A percentile compares a stretch with the other conserved stretches of the same genome.
phyloP scores from a whole-genome alignment of 768 basidiomycete species.

The Lentinula raphanica region DNA sequence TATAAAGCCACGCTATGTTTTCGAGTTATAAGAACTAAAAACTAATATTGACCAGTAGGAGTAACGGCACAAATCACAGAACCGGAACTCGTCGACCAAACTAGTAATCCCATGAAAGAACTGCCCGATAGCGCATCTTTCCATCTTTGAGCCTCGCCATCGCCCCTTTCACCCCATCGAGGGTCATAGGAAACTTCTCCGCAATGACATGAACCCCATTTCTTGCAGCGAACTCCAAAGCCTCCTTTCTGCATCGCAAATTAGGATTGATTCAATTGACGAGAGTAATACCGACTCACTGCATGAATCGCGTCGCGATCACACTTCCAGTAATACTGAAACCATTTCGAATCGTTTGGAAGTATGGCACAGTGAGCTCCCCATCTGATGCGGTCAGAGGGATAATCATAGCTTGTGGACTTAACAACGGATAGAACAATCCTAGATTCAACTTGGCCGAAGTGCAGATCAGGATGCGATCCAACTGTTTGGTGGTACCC shows the following conservation, averaged over 20 bases:
- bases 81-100: no score
- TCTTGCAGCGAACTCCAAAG: slow-evolving; percentile 26
- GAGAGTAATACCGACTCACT: background rate
- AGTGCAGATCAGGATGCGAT: slow-evolving; percentile 26
- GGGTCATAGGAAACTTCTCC: slow-evolving; percentile 24
- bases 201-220: slow-evolving; percentile 21
- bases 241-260: slow-evolving; percentile 12
- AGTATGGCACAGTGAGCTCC: slow-evolving; percentile 19
- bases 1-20: no score
- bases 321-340: slow-evolving; percentile 10
- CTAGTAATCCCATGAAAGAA: slow-evolving; percentile 16
- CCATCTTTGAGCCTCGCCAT: slow-evolving; percentile 20
- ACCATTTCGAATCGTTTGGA: slow-evolving; percentile 11
- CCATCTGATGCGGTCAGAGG: slow-evolving; percentile 20
- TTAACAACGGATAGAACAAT: slow-evolving; percentile 20
- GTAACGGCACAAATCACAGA: no score
- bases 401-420: slow-evolving; percentile 17
- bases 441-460: slow-evolving; percentile 10
- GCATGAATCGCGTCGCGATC: slow-evolving; percentile 2
- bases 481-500: slow-evolving; percentile 16
- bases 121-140: slow-evolving; percentile 26
- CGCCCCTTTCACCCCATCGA: slow-evolving; percentile 24
- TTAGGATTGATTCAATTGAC: background rate
- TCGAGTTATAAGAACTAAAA: no score
- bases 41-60: no score